Base-by-base conservation (phyloP, 2,329 filamentous ascomycete species). In the Karstenula rhodostoma region DNA sequence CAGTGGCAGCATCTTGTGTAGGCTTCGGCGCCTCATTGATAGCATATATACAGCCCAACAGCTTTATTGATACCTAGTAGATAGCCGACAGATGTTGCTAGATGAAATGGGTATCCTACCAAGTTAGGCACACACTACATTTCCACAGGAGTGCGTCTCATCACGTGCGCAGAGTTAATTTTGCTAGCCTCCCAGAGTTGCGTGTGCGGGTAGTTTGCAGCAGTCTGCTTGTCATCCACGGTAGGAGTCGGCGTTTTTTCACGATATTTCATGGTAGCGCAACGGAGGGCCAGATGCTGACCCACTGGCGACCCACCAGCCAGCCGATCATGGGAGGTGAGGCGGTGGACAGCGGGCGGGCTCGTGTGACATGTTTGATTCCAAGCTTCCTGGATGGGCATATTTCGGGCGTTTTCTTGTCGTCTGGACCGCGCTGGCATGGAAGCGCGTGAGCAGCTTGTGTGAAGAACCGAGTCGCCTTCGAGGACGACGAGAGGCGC, bases 81-180 rank as follows among this genome's bases (percentile, higher is more conserved):
- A 54, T 56, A 42, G 54, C 23, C 22, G 32, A 33, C 33, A 23
- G 44, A 57, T 50, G 54, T 48, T 56, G 54, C 54, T 49, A 56
- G 29, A 49, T 56, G 55, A 23, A 48, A 51, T 44, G 42, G 52
- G 19, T 25, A 46, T 55, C 32, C 40, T 42, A 37, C 15, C 4
- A 12, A 42, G n/a, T 25, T 49, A 32, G 7, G 32, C 12, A 37
- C 40, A 32, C 13, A 25, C 29, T n/a, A 15, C 37, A 40, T 40
- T 40, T 9, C 15, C 35, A 37, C n/a, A n/a, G n/a, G n/a, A n/a
- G 17, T 40, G 17, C 17, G n/a, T 4, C 37, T 40, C 17, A 3
- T 17, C 17, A 19, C 17, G 37, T n/a, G 8, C 2, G 17, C 37
- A 7, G n/a, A 40, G 37, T n/a, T 40, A 7, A 27, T 29, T 25